Evolutionary conservation across 2,329 filamentous ascomycete genomes (phyloP).

Genomic region (Trichoderma sp.): DNA sequence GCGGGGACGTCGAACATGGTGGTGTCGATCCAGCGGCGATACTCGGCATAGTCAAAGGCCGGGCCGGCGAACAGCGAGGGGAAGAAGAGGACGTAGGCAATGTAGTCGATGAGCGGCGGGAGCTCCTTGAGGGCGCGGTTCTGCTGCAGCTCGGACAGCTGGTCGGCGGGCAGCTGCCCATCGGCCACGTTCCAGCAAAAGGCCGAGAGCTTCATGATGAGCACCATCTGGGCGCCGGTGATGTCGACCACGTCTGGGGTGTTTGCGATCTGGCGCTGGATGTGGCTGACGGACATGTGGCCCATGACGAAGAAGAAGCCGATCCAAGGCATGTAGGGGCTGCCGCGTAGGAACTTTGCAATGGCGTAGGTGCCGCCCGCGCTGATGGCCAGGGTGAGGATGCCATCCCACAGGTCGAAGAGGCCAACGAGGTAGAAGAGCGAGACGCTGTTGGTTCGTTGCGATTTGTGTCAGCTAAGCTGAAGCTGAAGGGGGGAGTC

Average conservation of each 20-base stretch:
- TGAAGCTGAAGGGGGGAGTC: background rate
- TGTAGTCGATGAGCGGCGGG: conserved; percentile 75
- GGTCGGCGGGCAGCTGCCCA: conserved; percentile 72
- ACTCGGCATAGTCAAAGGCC: conserved; percentile 92
- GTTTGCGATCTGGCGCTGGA: conserved; percentile 71
- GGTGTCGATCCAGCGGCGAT: conserved; percentile 87
- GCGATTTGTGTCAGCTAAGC: background rate
- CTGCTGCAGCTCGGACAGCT: conserved; percentile 84
- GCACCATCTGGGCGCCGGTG: conserved; percentile 94
- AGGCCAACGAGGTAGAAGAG: conserved; percentile 91
- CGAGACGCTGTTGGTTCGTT: conserved; percentile 56
- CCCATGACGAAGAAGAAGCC: conserved; percentile 93
- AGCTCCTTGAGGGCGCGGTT: conserved; percentile 74
- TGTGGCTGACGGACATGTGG: conserved; percentile 89
- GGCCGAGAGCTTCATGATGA: conserved; percentile 94
- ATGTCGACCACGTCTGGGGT: conserved; percentile 74
- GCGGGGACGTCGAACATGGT: conserved; percentile 88
- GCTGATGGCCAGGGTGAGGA: conserved; percentile 76
- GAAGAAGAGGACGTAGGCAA: conserved; percentile 93
- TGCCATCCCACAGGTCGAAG: conserved; percentile 86
- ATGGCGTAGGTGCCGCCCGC: conserved; percentile 79
- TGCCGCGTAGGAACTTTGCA: conserved; percentile 71
- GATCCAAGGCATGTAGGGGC: conserved; percentile 96
- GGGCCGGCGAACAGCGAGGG: conserved; percentile 86
- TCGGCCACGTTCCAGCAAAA: conserved; percentile 99